Percentiles rank a stretch among this genome's conserved stretches.
Evolutionary conservation across 345 rosid species (phyloP).

Genomic region (rapeseed (Brassica napus)): DNA sequence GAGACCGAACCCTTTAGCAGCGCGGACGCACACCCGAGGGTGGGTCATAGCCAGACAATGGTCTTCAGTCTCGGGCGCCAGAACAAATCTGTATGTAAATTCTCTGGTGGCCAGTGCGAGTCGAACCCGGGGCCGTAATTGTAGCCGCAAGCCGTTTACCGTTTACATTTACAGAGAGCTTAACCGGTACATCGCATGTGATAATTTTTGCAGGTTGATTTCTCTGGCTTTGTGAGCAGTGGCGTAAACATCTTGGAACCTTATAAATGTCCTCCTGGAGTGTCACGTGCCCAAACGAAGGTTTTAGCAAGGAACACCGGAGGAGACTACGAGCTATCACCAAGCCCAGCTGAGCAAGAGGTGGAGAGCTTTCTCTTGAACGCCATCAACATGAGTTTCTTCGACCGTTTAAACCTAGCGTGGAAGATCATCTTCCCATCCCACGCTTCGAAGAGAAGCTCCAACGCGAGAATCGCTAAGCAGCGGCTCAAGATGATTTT

Average conservation of each 20-base stretch:
- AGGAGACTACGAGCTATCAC: slow-evolving; percentile 59
- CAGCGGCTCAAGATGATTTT: slow-evolving; percentile 96
- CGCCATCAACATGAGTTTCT: slow-evolving; percentile 78
- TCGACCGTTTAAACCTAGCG: slow-evolving; percentile 81
- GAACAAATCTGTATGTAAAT: no score
- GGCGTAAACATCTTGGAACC: slow-evolving; percentile 38
- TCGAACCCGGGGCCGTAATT: no score
- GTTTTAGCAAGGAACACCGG: slow-evolving; percentile 45
- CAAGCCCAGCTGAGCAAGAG: slow-evolving; percentile 59
- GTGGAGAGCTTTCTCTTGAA: slow-evolving; percentile 71
- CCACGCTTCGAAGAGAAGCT: slow-evolving; percentile 63
- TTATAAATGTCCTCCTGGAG: slow-evolving; percentile 23
- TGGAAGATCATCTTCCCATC: slow-evolving; percentile 96
- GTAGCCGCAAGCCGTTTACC: no score
- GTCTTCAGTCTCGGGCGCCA: no score
- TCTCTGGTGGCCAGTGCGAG: no score
- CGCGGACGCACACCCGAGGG: no score
- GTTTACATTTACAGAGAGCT: no score
- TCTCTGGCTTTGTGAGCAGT: slow-evolving; percentile 34
- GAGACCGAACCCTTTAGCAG: no score
- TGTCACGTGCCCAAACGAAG: slow-evolving; percentile 34
- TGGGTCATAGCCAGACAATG: no score
- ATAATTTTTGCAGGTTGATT: slow-evolving; percentile 49
- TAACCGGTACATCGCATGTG: no score
- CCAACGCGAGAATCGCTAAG: slow-evolving; percentile 94